These are phyloP conservation scores for Alectoria sarmentosa DNA, from an alignment of 495 filamentous ascomycete genomes.

Conservation along the genomic window DNA sequence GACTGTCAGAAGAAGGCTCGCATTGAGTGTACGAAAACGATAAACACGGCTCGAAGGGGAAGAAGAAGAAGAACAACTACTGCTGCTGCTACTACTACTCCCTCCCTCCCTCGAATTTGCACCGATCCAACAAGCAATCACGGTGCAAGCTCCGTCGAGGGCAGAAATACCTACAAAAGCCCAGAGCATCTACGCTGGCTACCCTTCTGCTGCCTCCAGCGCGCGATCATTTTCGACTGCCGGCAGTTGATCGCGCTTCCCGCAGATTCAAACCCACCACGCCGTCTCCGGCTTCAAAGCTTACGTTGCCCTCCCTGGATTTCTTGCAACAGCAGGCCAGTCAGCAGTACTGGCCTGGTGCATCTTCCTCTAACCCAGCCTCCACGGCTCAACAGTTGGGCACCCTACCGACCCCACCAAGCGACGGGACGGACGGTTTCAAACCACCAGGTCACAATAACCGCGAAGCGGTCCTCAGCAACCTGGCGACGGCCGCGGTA, in stretches of 20 bases:
- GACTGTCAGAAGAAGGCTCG: not conserved
- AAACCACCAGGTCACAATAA: slow-evolving; percentile 27
- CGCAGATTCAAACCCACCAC: slow-evolving; percentile 6
- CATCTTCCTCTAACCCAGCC: slow-evolving; percentile 25
- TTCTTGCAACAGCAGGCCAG: slow-evolving; percentile 25
- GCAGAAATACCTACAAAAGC: not conserved
- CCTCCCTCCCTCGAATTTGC: not conserved
- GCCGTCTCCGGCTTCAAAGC: slow-evolving; percentile 15
- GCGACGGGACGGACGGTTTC: slow-evolving; percentile 35
- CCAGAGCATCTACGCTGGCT: slow-evolving; percentile 17
- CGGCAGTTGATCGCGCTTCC: slow-evolving; percentile 17
- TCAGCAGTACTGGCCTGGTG: slow-evolving; percentile 27
- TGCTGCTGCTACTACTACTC: too few species aligned
- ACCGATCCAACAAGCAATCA: not conserved
- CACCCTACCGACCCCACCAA: slow-evolving; percentile 31
- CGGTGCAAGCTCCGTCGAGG: not conserved
- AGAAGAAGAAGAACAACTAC: too few species aligned
- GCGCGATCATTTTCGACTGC: slow-evolving; percentile 21
- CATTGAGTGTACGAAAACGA: not conserved
- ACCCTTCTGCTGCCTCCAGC: slow-evolving; percentile 15
- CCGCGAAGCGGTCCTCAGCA: slow-evolving; percentile 28
- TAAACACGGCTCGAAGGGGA: not conserved
- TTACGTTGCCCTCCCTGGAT: slow-evolving; percentile 31
- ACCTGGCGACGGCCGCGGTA: slow-evolving; percentile 41
- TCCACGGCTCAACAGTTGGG: slow-evolving; percentile 23